Evolutionary conservation across 495 filamentous ascomycete genomes (phyloP).

Genomic region (Penicillium mononematosum): DNA sequence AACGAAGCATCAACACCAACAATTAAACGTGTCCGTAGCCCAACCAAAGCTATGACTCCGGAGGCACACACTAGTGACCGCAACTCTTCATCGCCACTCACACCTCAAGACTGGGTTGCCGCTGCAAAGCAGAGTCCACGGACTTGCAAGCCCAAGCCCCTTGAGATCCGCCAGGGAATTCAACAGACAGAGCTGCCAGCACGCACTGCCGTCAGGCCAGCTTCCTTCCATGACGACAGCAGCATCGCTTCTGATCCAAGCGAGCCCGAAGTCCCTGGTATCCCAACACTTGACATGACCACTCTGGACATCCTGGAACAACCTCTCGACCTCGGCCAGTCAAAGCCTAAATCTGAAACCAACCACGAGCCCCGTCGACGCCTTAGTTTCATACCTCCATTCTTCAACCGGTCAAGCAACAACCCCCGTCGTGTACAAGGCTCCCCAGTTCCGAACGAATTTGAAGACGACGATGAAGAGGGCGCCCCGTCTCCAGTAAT

Average conservation of each 20-base stretch:
- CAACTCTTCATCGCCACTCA: constrained; percentile 33
- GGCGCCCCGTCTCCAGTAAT: constrained; percentile 41
- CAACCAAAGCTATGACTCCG: constrained; percentile 18
- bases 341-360: constrained; percentile 24
- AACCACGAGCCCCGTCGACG: constrained; percentile 33
- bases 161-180: constrained; percentile 10
- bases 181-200: constrained; percentile 15
- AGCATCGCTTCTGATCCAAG: constrained; percentile 31
- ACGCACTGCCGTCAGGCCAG: constrained; percentile 13
- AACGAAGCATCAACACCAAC: constrained; percentile 26
- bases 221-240: constrained; percentile 26
- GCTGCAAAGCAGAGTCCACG: constrained; percentile 34
- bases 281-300: constrained; percentile 37
- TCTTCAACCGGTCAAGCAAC: constrained; percentile 34
- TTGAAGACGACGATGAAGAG: constrained; percentile 29
- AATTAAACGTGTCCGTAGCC: constrained; percentile 26
- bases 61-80: constrained; percentile 5
- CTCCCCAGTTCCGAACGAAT: constrained; percentile 27
- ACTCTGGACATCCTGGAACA: constrained; percentile 23
- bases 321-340: constrained; percentile 12
- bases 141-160: constrained; percentile 20
- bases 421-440: constrained; percentile 27
- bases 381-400: constrained; percentile 38
- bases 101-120: constrained; percentile 47
- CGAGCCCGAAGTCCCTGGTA: constrained; percentile 30